A percentile compares a stretch with the other conserved stretches of the same genome.
phyloP scores from a whole-genome alignment of 257 asterid genomes.

The Penstemon newberryi region DNA sequence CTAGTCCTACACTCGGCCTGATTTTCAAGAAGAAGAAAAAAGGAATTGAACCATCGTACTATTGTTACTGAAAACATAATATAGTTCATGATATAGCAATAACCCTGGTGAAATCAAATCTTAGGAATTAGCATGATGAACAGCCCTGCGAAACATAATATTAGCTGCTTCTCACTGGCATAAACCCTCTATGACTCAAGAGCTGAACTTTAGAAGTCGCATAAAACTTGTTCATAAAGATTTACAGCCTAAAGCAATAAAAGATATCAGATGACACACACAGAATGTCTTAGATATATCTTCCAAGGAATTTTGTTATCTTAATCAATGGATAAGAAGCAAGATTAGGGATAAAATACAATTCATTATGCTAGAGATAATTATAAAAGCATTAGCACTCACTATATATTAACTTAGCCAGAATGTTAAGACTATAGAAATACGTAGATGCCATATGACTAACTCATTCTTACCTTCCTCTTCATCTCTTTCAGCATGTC shows the following conservation, averaged over 20 bases:
- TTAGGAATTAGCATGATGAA: no score
- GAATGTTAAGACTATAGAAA: background rate
- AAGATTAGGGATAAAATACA: background rate
- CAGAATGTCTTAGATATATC: background rate
- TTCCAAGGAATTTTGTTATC: background rate
- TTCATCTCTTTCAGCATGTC: constrained; percentile 99
- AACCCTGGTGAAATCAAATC: no score
- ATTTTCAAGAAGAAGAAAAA: background rate
- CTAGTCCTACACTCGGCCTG: constrained; percentile 3
- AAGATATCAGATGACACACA: constrained; percentile 4
- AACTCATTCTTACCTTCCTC: constrained; percentile 66
- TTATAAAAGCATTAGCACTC: background rate
- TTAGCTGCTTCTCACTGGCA: constrained; percentile 16
- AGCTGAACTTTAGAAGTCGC: constrained; percentile 1
- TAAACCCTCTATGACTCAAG: constrained; percentile 3
- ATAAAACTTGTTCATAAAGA: background rate
- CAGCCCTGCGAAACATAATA: no score
- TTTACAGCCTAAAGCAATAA: constrained; percentile 2
- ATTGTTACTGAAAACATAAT: background rate
- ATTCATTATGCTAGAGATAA: constrained; percentile 16
- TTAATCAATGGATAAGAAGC: constrained; percentile 1
- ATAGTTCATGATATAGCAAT: no score
- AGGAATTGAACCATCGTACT: constrained; percentile 12
- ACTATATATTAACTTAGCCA: constrained; percentile 1
- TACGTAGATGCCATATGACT: constrained; percentile 17